Evolutionary conservation across 129 eudicot species (phyloP).

Genomic region (Scalesia atractyloides): DNA sequence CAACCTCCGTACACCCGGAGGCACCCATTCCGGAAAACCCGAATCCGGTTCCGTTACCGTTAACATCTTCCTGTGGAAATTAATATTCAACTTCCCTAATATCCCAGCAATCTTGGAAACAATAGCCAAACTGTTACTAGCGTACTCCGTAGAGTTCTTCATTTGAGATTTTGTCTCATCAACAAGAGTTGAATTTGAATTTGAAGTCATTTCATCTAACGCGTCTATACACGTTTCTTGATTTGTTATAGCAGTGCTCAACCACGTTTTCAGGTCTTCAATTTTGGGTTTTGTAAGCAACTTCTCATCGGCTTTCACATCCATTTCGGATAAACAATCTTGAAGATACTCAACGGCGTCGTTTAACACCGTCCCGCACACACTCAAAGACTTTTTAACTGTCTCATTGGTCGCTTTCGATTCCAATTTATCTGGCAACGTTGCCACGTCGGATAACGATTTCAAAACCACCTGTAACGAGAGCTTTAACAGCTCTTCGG

Average conservation of each 20-base stretch:
- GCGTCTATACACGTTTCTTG: conserved; percentile 83
- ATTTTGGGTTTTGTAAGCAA: conserved; percentile 17
- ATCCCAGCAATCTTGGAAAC: conserved; percentile 56
- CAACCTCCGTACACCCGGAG: conserved; percentile 53
- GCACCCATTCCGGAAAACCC: conserved; percentile 66
- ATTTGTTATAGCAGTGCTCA: conserved; percentile 65
- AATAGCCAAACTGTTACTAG: conserved; percentile 83
- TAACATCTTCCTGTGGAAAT: conserved; percentile 58
- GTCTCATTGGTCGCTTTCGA: background rate
- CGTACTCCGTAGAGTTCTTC: conserved; percentile 59
- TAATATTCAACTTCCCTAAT: conserved; percentile 44
- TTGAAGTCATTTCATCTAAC: conserved; percentile 32
- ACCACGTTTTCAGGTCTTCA: conserved; percentile 64
- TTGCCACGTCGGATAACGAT: conserved; percentile 30
- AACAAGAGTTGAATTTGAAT: conserved; percentile 44
- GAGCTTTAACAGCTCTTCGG: conserved; percentile 51
- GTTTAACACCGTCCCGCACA: conserved; percentile 48
- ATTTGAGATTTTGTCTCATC: conserved; percentile 19
- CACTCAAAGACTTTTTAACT: conserved; percentile 40
- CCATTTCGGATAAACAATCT: conserved; percentile 49
- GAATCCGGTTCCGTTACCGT: background rate
- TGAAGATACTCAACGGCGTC: conserved; percentile 60
- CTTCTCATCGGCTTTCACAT: conserved; percentile 27
- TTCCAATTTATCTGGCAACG: conserved; percentile 20
- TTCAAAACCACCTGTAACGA: conserved; percentile 47